These are phyloP conservation scores for Fusarium sp. DNA, from an alignment of 2,329 filamentous ascomycete species.

Conservation along the genomic window DNA sequence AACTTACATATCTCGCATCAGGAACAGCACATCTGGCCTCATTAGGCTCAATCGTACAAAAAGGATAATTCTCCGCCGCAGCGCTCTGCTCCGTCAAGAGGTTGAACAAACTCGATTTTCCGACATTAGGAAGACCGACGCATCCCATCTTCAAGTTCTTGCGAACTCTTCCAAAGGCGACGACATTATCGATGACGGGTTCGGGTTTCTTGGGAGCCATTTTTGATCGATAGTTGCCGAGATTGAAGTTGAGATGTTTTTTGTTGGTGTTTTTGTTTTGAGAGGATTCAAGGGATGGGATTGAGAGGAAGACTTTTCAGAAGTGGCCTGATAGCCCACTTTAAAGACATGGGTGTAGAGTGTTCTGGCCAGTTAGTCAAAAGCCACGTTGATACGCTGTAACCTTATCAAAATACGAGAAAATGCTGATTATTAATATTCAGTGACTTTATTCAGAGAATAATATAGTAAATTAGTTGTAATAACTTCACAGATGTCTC, in stretches of 20 bases:
- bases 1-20: slow-evolving; percentile 54
- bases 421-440: accelerated
- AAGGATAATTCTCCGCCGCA: slow-evolving; percentile 56
- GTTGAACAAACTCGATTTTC: slow-evolving; percentile 57
- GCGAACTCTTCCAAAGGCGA: slow-evolving; percentile 55
- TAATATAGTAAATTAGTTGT: accelerated
- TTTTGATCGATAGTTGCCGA: slow-evolving; percentile 33
- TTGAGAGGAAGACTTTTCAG: slow-evolving; percentile 37
- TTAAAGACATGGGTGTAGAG: slow-evolving; percentile 36
- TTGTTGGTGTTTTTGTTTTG: slow-evolving; percentile 4
- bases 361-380: slow-evolving; percentile 9
- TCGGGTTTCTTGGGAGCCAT: slow-evolving; percentile 57
- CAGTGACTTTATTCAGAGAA: accelerated
- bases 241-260: neutral
- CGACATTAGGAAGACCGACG: slow-evolving; percentile 57
- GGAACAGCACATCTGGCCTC: slow-evolving; percentile 57
- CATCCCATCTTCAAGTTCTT: slow-evolving; percentile 60
- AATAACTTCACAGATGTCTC: accelerated
- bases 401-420: neutral
- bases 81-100: slow-evolving; percentile 57
- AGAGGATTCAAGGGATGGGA: slow-evolving; percentile 1
- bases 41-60: slow-evolving; percentile 58
- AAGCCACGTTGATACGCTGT: neutral
- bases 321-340: slow-evolving; percentile 43
- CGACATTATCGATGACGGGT: slow-evolving; percentile 53